These are phyloP conservation scores for Aspergillus kassunensis DNA, from an alignment of 495 filamentous ascomycete species.

Conservation along the genomic window DNA sequence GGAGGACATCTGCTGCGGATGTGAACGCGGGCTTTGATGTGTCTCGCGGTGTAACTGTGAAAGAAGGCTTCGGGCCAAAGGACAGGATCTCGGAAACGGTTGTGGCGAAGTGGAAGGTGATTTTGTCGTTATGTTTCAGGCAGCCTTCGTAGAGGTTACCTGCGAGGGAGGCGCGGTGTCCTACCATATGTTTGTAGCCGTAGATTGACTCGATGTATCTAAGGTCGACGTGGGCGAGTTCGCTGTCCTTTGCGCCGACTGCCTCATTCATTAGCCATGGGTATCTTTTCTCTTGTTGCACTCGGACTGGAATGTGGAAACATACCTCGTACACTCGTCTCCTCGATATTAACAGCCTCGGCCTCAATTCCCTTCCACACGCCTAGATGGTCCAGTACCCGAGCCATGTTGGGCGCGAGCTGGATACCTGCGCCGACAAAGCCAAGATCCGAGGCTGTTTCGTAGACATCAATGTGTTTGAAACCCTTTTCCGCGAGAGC, in stretches of 20 bases:
- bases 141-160: slow-evolving; percentile 64
- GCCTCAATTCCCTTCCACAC: slow-evolving; percentile 64
- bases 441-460: slow-evolving; percentile 67
- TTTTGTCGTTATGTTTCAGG: slow-evolving; percentile 50
- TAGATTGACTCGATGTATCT: slow-evolving; percentile 63
- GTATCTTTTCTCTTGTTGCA: too few relatives aligned
- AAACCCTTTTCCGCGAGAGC: slow-evolving; percentile 72
- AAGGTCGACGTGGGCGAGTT: slow-evolving; percentile 68
- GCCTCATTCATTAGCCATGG: background rate
- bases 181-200: slow-evolving; percentile 72
- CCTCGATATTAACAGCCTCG: slow-evolving; percentile 54
- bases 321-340: slow-evolving; percentile 52
- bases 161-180: slow-evolving; percentile 72
- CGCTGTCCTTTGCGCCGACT: slow-evolving; percentile 64
- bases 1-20: slow-evolving; percentile 62
- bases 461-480: slow-evolving; percentile 67
- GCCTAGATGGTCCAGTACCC: slow-evolving; percentile 65
- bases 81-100: slow-evolving; percentile 49
- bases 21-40: slow-evolving; percentile 43
- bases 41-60: slow-evolving; percentile 55
- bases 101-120: slow-evolving; percentile 67
- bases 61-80: slow-evolving; percentile 51
- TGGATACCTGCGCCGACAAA: slow-evolving; percentile 84
- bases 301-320: too few relatives aligned
- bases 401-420: slow-evolving; percentile 74